Base-by-base conservation (phyloP, 768 basidiomycete species). In the Serpula lacrymans region DNA sequence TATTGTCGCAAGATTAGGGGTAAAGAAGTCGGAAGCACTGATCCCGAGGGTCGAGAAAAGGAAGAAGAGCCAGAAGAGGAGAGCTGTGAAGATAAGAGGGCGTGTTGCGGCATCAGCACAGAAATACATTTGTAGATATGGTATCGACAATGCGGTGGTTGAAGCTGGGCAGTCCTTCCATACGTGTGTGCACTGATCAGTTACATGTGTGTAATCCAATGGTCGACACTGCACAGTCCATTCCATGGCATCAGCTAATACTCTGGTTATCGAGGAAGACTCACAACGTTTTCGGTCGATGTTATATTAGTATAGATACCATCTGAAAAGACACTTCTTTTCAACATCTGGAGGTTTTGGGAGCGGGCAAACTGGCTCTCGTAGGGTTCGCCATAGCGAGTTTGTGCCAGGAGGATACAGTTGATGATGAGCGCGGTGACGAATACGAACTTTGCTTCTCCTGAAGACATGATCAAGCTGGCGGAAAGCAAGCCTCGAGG, bases 41-140 rank as follows among this genome's bases (percentile, higher is more conserved):
- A 96, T 96, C 4, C 93, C 93, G 25, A 97, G 84, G 25, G 88
- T 94, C 16, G 92, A 92, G 69, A 99, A 98, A 39, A 99, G 81
- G 70, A 97, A 96, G 20, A 81, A 50, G 13, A 92, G 76, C 91
- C 91, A 95, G 16, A 85, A 30, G 8, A 88, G 47, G 46, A 92
- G 75, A 28, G 70, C 78, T 3, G 57, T 49, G 62, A 92, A 90
- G 3, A 75, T 52, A 9, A 80, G 41, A 0, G 86, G 82, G 6
- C 86, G 78, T 3, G 78, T 24, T 12, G 75, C 30, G 6, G 64
- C 49, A 4, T 73, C 64, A 2, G 84, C 62, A 60, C 89, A 92
- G 54, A 82, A 92, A 59, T 90, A 92, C 12, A 60, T 52, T 27
- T 68, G 69, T 14, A 88, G 70, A 58, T 91, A 91, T 12, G 77